phyloP scores from a whole-genome alignment of 805 yeast species.

The Nakazawaea holstii region DNA sequence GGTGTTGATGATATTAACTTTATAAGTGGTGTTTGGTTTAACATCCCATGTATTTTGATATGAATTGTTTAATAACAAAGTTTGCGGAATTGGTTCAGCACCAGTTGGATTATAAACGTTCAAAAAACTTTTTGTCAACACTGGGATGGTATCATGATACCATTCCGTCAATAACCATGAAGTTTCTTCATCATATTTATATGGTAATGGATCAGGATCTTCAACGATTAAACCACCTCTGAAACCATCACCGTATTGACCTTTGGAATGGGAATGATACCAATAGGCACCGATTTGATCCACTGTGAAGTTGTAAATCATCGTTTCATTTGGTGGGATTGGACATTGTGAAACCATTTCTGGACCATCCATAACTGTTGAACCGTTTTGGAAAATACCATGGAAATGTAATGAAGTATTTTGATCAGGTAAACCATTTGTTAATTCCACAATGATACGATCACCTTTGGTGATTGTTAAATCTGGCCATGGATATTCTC shows the following conservation, averaged over 20 bases:
- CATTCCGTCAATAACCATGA: constrained; percentile 72
- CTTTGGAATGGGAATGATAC: constrained; percentile 93
- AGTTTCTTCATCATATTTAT: constrained; percentile 77
- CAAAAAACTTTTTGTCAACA: constrained; percentile 53
- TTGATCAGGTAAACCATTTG: constrained; percentile 64
- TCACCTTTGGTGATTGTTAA: constrained; percentile 77
- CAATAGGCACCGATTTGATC: constrained; percentile 87
- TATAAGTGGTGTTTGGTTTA: constrained; percentile 80
- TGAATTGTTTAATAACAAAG: constrained; percentile 76
- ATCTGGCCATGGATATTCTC: constrained; percentile 80
- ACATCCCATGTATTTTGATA: constrained; percentile 72
- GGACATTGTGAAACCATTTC: constrained; percentile 88
- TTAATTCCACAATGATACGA: constrained; percentile 62
- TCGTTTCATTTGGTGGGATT: constrained; percentile 69
- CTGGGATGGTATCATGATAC: constrained; percentile 67
- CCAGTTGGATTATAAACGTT: constrained; percentile 87
- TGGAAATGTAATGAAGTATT: constrained; percentile 89
- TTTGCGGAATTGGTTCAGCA: constrained; percentile 94
- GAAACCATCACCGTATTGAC: constrained; percentile 94
- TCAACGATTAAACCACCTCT: constrained; percentile 75
- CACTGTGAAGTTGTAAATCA: constrained; percentile 84
- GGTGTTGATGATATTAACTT: constrained; percentile 72
- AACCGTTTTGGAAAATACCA: constrained; percentile 79
- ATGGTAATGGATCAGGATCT: constrained; percentile 47
- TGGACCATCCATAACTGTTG: constrained; percentile 87